Evolutionary conservation across 163 green algal genomes (phyloP), one percentile per base, ranked within the genome.

Genomic region (Scenedesmus sp.): DNA sequence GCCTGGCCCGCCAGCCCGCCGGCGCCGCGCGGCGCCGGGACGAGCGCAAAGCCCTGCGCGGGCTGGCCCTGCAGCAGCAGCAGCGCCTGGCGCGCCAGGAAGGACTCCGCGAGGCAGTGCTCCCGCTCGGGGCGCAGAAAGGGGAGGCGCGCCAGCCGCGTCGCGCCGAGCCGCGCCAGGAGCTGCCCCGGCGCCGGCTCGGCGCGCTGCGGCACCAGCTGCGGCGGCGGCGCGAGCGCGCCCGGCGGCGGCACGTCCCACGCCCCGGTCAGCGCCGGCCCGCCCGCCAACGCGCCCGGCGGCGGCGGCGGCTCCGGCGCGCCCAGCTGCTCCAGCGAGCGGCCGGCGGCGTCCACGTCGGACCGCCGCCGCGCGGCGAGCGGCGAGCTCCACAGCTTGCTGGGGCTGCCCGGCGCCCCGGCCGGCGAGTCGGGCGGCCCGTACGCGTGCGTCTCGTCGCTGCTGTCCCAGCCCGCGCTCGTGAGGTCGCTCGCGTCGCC

Each of bases 11-110:
- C 18, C 4, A 33, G n/a, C 33, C 10, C 5, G 15, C 20, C 60
- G 62, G 11, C 58, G 14, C 31, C 28, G n/a, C 24, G 39, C 39
- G 44, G 20, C 14, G 24, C 56, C 36, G 45, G 7, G 26, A 13
- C n/a, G 20, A 72, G 44, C 56, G 71, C 20, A 54, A 82, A 82
- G 56, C 64, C 75, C 7, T 83, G 57, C n/a, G 64, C 64, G 20
- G 31, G 53, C 26, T 64, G 44, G 31, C 64, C 75, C 39, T 77
- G 75, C 65, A 77, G 54, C 54, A 63, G 33, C 28, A 20, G 39
- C 54, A 83, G 64, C 28, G 63, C n/a, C 39, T 75, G 63, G 15
- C 42, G 36, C 9, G 45, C 53, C 24, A 83, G 56, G 47, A 57
- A 56, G 4, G 9, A 15, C 45, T 76, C 57, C 24, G 64, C 33